Base-by-base conservation (phyloP, 2,329 filamentous ascomycete species). In the Claviceps maximensis region DNA sequence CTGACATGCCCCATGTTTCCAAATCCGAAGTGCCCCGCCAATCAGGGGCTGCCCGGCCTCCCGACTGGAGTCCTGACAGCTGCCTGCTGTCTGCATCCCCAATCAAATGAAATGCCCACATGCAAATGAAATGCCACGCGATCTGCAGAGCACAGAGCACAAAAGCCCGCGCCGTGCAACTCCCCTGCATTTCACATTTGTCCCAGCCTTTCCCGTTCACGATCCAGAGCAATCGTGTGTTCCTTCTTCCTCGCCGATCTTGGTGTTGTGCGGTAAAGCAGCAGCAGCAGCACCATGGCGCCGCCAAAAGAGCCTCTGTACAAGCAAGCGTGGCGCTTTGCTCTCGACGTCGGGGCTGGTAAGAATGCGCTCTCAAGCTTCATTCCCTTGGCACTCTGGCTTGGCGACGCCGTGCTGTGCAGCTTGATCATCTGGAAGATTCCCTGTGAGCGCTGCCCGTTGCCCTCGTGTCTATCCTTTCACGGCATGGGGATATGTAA, bases 391-490 rank as follows among this genome's bases (percentile, higher is more conserved):
- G 71, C 82, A 3, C 74, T 95, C 6, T 74, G 93, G 58, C 65
- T 85, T 33, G 73, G 78, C 52, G 90, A 96, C 64, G 82, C 81
- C 8, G 67, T 79, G 19, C 77, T 95, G 23, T 93, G 87, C 67
- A 76, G 71, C 17, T 65, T 87, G 36, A 77, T 96, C 58, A 86
- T 95, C 58, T 83, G 81, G 77, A 90, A 83, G 67, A 77, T 95
- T 54, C 83, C 89, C 42, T 95, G 89, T 95, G 74, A 72, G 84
- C 13, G 51, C 52, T 21, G 12, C 15, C 2, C 2, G n/a, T n/a
- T n/a, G 21, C 17, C 29, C 31, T 33, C 6, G 8, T 10, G 8
- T 7, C 9, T 10, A 9, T 33, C 12, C 9, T 33, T 33, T 33
- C 5, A n/a, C n/a, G n/a, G n/a, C n/a, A n/a, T n/a, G n/a, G n/a